A percentile compares a stretch with the other conserved stretches of the same genome.
phyloP scores from a whole-genome alignment of 208 protist genomes.

The Trypanosoma brucei region DNA sequence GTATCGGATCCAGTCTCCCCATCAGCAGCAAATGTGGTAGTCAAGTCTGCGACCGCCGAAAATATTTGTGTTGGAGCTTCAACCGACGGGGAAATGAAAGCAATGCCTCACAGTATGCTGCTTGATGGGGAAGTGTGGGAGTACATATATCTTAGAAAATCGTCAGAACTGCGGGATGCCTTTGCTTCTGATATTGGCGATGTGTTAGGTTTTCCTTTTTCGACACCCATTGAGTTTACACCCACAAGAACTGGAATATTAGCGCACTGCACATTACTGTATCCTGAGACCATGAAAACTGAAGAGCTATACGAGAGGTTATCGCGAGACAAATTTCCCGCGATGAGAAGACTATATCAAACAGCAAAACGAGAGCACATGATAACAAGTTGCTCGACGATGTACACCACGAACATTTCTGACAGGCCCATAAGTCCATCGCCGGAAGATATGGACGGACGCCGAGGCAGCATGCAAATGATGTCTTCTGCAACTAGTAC shows the following conservation, averaged over 20 bases:
- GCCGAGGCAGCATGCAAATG: not conserved
- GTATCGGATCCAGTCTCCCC: not conserved
- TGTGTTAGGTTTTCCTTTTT: constrained; percentile 5
- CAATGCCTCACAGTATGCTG: constrained; percentile 9
- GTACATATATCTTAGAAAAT: not conserved
- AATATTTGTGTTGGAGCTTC: not conserved
- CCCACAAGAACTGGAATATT: constrained; percentile 9
- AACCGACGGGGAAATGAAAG: not conserved
- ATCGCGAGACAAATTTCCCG: constrained; percentile 8
- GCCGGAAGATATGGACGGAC: not conserved
- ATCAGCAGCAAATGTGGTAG: not conserved
- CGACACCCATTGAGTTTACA: not conserved
- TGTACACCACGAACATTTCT: not conserved
- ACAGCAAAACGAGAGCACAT: not conserved
- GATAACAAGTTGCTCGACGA: not conserved
- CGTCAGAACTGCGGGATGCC: constrained; percentile 4
- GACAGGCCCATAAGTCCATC: not conserved
- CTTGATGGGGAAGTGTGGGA: constrained; percentile 21
- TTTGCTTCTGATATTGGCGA: constrained; percentile 6
- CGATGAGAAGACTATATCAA: constrained; percentile 14
- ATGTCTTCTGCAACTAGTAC: too few species aligned
- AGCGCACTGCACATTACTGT: constrained; percentile 2
- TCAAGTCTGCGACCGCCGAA: not conserved
- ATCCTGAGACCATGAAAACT: not conserved
- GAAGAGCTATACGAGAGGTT: constrained; percentile 2